Conservation (phyloP, 2,329 filamentous ascomycete genomes). For the Penicillium nordicum region DNA sequence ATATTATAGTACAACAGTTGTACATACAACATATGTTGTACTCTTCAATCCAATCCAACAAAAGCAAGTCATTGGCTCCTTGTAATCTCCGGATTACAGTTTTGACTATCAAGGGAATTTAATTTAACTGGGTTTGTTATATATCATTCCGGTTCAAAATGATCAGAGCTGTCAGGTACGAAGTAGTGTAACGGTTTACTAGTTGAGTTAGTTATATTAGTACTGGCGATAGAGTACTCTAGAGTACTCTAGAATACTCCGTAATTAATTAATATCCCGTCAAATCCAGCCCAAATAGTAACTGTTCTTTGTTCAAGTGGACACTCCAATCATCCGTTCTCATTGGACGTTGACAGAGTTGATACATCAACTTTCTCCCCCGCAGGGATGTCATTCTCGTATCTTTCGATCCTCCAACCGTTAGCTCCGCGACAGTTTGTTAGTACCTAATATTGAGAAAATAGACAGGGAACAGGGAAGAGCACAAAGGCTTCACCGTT, state of each 20-base stretch:
- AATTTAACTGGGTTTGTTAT: constrained; percentile 3
- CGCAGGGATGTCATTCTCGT: background rate
- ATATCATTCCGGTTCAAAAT: background rate
- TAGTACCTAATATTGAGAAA: background rate
- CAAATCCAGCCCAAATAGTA: too few species aligned
- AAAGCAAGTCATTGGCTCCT: background rate
- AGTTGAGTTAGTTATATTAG: background rate
- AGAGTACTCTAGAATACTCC: too few species aligned
- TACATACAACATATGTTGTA: too few species aligned
- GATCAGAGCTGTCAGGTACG: background rate
- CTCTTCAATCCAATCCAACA: background rate
- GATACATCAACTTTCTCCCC: background rate
- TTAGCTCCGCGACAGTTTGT: background rate
- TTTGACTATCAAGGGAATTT: background rate
- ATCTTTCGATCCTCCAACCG: background rate
- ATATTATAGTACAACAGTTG: background rate
- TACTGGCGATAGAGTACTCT: too few species aligned
- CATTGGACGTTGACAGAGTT: background rate
- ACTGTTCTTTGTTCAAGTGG: background rate
- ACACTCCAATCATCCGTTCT: background rate
- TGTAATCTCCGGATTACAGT: background rate
- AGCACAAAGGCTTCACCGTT: background rate
- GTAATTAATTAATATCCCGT: too few species aligned
- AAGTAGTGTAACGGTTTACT: background rate
- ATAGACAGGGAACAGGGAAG: background rate